phyloP scores from a whole-genome alignment of 805 yeast genomes.

The Candida fluviatilis region DNA sequence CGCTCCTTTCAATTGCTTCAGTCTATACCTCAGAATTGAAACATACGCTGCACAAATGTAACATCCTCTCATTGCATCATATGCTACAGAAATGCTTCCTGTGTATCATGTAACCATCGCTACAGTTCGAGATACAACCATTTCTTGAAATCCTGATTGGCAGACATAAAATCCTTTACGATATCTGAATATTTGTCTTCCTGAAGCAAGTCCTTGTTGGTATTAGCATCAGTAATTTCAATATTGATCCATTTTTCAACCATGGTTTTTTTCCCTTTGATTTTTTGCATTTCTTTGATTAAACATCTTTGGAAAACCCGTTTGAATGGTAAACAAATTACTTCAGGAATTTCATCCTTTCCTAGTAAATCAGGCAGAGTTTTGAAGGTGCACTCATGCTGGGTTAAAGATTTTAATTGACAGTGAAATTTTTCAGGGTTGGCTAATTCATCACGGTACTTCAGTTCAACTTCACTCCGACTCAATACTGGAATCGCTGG shows the following conservation, averaged over 20 bases:
- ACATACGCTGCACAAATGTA: too few species aligned
- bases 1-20: too few species aligned
- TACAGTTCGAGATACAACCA: slow-evolving; percentile 23
- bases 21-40: too few species aligned
- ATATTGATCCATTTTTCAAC: slow-evolving; percentile 33
- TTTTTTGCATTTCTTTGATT: slow-evolving; percentile 16
- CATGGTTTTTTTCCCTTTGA: slow-evolving; percentile 22
- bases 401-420: slow-evolving; percentile 29
- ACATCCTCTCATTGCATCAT: too few species aligned
- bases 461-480: slow-evolving; percentile 22
- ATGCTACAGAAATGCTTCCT: too few species aligned
- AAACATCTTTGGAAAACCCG: slow-evolving; percentile 39
- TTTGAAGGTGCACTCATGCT: slow-evolving; percentile 40
- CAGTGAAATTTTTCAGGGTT: slow-evolving; percentile 32
- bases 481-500: slow-evolving; percentile 41
- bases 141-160: slow-evolving; percentile 34
- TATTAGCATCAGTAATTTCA: slow-evolving; percentile 31
- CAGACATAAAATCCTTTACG: slow-evolving; percentile 31
- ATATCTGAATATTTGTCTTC: slow-evolving; percentile 20
- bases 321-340: slow-evolving; percentile 41
- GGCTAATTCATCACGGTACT: slow-evolving; percentile 22
- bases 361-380: slow-evolving; percentile 13
- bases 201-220: slow-evolving; percentile 24
- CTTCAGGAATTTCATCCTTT: slow-evolving; percentile 18
- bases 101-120: too few species aligned